phyloP scores from a whole-genome alignment of 371 early-diverging fungal species.

The Quaeritorhiza haematococci region DNA sequence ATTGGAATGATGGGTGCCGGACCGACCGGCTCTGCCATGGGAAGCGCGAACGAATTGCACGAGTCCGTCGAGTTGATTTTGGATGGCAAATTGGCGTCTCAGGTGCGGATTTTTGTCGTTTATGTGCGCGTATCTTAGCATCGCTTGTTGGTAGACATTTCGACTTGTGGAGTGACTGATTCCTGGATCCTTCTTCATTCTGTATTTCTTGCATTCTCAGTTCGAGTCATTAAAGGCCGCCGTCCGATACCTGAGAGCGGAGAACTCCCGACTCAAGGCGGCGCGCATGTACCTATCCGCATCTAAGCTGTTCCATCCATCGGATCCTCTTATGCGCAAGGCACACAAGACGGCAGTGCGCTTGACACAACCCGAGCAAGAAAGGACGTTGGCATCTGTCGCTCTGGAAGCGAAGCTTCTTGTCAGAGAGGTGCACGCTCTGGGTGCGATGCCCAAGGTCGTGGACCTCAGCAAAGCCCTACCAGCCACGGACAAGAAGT shows the following conservation, averaged over 20 bases:
- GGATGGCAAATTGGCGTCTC: slow-evolving; percentile 25
- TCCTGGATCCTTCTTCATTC: background rate
- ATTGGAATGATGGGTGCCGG: background rate
- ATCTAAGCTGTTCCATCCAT: slow-evolving; percentile 15
- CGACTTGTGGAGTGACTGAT: background rate
- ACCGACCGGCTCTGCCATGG: no score
- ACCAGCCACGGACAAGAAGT: background rate
- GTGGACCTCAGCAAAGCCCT: background rate
- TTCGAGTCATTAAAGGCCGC: slow-evolving; percentile 69
- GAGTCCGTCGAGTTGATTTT: slow-evolving; percentile 20
- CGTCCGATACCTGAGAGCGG: slow-evolving; percentile 68
- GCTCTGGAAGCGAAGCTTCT: background rate
- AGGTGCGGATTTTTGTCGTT: no score
- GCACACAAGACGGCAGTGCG: background rate
- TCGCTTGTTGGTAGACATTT: background rate
- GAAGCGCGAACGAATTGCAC: slow-evolving; percentile 10
- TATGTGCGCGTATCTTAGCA: no score
- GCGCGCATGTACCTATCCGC: slow-evolving; percentile 4
- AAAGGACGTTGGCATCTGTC: background rate
- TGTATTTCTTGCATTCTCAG: slow-evolving; percentile 23
- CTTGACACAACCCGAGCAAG: background rate
- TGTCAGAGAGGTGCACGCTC: background rate
- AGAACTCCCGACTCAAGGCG: slow-evolving; percentile 74
- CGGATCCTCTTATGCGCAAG: slow-evolving; percentile 30
- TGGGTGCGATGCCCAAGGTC: background rate